Evolutionary conservation across 2,329 filamentous ascomycete genomes (phyloP), one percentile per base, ranked within the genome.

Genomic region (Cladophialophora bantiana): DNA sequence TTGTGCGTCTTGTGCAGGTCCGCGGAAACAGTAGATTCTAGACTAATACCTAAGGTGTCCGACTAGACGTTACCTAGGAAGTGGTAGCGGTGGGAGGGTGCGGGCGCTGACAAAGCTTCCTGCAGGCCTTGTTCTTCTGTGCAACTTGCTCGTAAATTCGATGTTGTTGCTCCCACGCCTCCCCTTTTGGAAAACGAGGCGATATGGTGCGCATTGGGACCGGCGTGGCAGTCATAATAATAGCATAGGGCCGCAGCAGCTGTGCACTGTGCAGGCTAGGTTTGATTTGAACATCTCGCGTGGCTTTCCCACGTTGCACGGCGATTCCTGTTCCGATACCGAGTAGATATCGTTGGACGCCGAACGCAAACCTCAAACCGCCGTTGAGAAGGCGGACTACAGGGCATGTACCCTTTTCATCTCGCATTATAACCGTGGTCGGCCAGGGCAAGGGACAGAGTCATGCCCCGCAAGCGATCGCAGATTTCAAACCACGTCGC

Each of bases 381-480:
- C 48, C 58, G 54, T 15, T 62, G 59, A 34, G 53, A 20, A 48
- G 55, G 38, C 57, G 64, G 54, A 59, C 45, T 52, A 48, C 5
- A 31, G 54, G 13, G 50, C 55, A 55, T 62, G 56, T 45, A 48
- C 26, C 48, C 66, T 62, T 60, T 58, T 68, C 63, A 68, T 68
- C 40, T 68, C 67, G 67, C 67, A 38, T 64, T 26, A 53, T 7
- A 6, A 31, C 38, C 38, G 32, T 61, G 55, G 52, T 53, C 50
- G 31, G 42, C 48, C 53, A 35, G 42, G 59, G 36, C 26, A 20
- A 40, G 7, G 40, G 34, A 36, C 31, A 57, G 40, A n/a, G 15
- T 55, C 2, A 26, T 26, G 38, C 34, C 34, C 18, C 36, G 26
- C 53, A 15, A 48, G 40, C 18, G 40, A 50, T 34, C 57, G 57